Base-by-base conservation (phyloP, 768 basidiomycete species). In the Mycena galopus region DNA sequence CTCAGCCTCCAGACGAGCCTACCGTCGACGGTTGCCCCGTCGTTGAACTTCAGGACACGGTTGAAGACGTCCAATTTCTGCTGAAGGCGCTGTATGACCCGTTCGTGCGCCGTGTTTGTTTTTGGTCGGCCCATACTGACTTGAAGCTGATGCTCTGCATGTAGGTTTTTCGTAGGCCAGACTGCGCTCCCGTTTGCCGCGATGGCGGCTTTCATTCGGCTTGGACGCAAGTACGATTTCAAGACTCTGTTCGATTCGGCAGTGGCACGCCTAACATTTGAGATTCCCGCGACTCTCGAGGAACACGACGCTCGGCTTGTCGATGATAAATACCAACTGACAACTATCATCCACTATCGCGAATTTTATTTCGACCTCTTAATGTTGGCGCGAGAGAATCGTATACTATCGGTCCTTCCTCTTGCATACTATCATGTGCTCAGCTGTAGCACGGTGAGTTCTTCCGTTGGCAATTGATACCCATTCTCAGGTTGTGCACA, bases 341-440 rank as follows among this genome's bases (percentile, higher is more conserved):
- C 23, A 12, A 57, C 47, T n/a, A 65, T 65, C 8, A 44, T 25
- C 29, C 5, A 2, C 21, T 51, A 59, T 21, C 11, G 21, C 6
- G 72, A 60, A 3, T 29, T 62, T 1, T 2, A 25, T 3, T 57
- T 25, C 16, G 72, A 71, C 44, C 58, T 65, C 0, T 5, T 71
- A 9, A 59, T 47, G 3, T 11, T 71, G 27, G 69, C 63, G 1
- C 35, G 58, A 55, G 69, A 71, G 35, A 59, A 65, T 37, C 25
- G 32, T n/a, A 30, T 71, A 21, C 9, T 59, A 10, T 23, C 63
- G 0, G 55, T 25, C 3, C 64, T 65, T 33, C 63, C 69, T 11
- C 2, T n/a, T 19, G 42, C 42, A n/a, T 44, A 44, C 17, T 44
- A 53, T 47, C 32, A 64, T 47, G 9, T 61, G 60, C 16, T 32